Percentiles rank a stretch among this genome's conserved stretches.
Conservation (phyloP, 768 basidiomycete species). For the Boletellus ananas region DNA sequence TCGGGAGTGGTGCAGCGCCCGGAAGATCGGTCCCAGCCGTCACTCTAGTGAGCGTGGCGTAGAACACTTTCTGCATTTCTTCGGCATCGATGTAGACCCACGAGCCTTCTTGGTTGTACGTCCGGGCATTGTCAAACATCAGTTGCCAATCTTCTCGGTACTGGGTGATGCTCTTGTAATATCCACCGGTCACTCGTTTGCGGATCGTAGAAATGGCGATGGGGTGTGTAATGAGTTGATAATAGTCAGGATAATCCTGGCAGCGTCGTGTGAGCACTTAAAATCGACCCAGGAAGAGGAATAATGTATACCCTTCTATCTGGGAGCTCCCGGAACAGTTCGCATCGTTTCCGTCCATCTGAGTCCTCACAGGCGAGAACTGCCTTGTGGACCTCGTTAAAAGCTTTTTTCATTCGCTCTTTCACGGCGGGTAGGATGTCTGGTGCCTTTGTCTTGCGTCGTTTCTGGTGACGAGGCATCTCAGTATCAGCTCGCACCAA, state of each 20-base stretch:
- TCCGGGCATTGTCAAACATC: conserved; percentile 93
- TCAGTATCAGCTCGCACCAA: background rate
- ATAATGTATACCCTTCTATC: conserved; percentile 56
- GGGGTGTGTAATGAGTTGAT: conserved; percentile 80
- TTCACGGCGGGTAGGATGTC: conserved; percentile 57
- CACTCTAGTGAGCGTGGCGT: conserved; percentile 60
- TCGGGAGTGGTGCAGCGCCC: conserved; percentile 51
- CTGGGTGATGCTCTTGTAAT: conserved; percentile 70
- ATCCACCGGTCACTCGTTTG: conserved; percentile 60
- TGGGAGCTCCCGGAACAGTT: conserved; percentile 85
- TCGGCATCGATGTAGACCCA: conserved; percentile 95
- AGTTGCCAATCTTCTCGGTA: conserved; percentile 80
- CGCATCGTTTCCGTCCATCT: conserved; percentile 75
- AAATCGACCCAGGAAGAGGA: background rate
- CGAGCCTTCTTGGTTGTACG: conserved; percentile 91
- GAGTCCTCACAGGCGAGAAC: conserved; percentile 70
- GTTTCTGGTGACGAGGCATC: conserved; percentile 53
- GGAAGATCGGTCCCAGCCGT: conserved; percentile 71
- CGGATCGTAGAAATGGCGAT: conserved; percentile 87
- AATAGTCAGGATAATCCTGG: conserved; percentile 91
- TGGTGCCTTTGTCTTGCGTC: conserved; percentile 68
- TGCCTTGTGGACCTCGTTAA: conserved; percentile 70
- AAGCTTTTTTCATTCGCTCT: conserved; percentile 81
- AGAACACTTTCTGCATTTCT: conserved; percentile 89
- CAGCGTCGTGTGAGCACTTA: conserved; percentile 11